Base-by-base conservation (phyloP, 208 protist genomes). In the Herpetomonas muscarum region DNA sequence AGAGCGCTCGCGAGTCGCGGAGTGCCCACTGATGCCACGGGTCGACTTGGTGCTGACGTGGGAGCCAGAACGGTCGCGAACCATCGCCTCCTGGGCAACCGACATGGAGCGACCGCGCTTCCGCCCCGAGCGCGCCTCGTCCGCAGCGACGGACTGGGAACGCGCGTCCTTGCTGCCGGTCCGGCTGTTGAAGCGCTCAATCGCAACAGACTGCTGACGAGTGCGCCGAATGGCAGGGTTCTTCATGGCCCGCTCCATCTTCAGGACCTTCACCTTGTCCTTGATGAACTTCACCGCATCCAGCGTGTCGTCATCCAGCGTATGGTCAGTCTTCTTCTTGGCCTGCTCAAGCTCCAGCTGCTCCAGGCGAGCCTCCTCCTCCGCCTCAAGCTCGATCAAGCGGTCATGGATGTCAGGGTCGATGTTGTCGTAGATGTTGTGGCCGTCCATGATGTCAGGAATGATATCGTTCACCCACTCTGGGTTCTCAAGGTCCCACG, bases 401-500 rank as follows among this genome's bases (percentile, higher is more conserved):
- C 82, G 82, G 56, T 96, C 74, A 52, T 95, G 81, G 76, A 99
- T 99, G 32, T 99, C 98, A 10, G 98, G 97, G 71, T 99, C 98
- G 55, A 99, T 93, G 71, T 97, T 99, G 81, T 99, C 99, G 36
- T 93, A 88, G 70, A 99, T 98, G 74, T 99, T 99, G 77, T 99
- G 98, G 44, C 99, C 99, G 65, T 99, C 94, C 79, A 99, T 96
- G 68, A 99, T 99, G 71, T 99, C 98, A 1, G 99, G 99, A 44
- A 99, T 97, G 42, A 90, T 85, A 70, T 99, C 98, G 34, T 98
- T 91, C 24, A 92, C 93, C 98, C 98, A 99, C 45, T 98, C 97
- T 3, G 92, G 81, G 61, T 98, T 76, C 47, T 93, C 85, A 22
- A 99, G 73, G 39, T 93, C 76, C 80, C 89, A 97, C 25, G 85